Evolutionary conservation across 2,329 filamentous ascomycete genomes (phyloP), one percentile per base, ranked within the genome.

Genomic region (Phyllosticta citribraziliensis): DNA sequence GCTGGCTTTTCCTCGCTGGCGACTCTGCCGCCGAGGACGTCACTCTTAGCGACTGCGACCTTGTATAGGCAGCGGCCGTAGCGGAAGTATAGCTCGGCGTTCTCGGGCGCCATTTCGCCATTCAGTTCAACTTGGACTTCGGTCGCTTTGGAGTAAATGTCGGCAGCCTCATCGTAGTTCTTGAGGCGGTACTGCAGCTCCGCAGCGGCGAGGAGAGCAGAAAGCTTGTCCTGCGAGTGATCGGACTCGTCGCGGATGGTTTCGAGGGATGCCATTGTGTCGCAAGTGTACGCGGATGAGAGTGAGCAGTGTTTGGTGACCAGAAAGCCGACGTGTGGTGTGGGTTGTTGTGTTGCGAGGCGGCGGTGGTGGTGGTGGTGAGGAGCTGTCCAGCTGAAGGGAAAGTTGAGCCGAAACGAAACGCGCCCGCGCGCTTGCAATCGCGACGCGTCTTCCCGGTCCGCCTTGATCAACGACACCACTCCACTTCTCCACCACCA

Each of bases 51-150:
- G 73, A 97, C 89, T 30, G 92, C 94, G 63, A 97, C 88, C 73
- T 92, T 92, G 81, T 96, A 97, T 20, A 99, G 79, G 61, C 91
- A 91, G 71, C 93, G 89, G 14, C 94, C 94, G 75, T 99, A 99
- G 65, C 91, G 84, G 74, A 96, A 99, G 20, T 97, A 84, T 55
- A 99, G 84, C 72, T 97, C 93, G 57, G 92, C 93, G 69, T 99
- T 99, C 62, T 91, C 87, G 3, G 89, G 85, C 17, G 86, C 86
- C 82, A 95, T 89, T 76, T 97, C 94, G 73, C 93, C 94, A 73
- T 97, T 94, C 73, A 97, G 80, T 73, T 90, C 78, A 57, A 88
- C 89, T 76, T 96, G 92, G 64, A 96, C 81, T 72, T 92, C 88
- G 55, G 89, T 89, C 33, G 92, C 92, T 69, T 85, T 84, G 30